A percentile compares a stretch with the other conserved stretches of the same genome.
Evolutionary conservation across 208 protist species (phyloP).

Genomic region (Trypanosoma rangeli): DNA sequence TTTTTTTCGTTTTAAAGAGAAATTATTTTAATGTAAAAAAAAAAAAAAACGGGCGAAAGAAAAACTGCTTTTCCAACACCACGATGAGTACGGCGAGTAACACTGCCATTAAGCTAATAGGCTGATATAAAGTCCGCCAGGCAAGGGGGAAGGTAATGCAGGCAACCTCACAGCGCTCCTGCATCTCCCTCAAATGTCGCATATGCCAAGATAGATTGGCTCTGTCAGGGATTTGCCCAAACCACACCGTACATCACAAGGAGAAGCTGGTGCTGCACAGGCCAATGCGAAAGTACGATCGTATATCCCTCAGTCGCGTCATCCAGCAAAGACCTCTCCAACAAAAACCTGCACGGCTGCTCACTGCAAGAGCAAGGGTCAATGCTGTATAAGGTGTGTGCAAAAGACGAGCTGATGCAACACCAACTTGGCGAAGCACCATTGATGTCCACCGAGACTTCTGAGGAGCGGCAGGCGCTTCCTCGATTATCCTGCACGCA

Average conservation of each 20-base stretch:
- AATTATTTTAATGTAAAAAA: no score
- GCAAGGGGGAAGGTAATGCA: no score
- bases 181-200: neutral
- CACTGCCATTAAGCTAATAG: no score
- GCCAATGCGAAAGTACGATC: neutral
- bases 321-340: neutral
- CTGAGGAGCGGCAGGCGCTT: neutral
- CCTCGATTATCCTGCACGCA: neutral
- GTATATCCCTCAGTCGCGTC: neutral
- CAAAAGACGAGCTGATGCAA: neutral
- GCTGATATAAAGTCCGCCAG: no score
- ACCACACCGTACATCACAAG: neutral
- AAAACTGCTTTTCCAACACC: no score
- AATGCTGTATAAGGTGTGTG: neutral
- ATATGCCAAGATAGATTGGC: neutral
- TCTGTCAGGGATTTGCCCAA: neutral
- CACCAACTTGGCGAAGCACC: neutral
- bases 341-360: neutral
- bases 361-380: neutral
- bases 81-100: no score
- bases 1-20: no score
- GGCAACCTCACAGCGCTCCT: no score
- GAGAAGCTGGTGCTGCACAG: neutral
- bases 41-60: no score
- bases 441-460: neutral